Percentiles rank a stretch among this genome's conserved stretches.
Conservation (phyloP, 306 rosid species). For the Urtica urens region DNA sequence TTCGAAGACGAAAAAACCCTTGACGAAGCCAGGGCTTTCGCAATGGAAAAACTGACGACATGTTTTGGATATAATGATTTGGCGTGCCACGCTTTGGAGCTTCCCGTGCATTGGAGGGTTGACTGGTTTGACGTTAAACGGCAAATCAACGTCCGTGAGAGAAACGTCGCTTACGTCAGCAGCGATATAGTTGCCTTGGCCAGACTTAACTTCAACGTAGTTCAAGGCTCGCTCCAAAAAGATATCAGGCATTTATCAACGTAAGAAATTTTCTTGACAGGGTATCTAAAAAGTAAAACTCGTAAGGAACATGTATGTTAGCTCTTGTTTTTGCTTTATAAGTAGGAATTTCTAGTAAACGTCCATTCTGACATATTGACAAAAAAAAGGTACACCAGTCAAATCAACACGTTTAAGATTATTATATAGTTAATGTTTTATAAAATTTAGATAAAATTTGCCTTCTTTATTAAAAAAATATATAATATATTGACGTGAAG, state of each 20-base stretch:
- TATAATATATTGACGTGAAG: too few relatives aligned
- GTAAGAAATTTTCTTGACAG: too few relatives aligned
- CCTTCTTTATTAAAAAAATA: too few relatives aligned
- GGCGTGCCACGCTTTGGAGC: slow-evolving; percentile 35
- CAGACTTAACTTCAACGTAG: slow-evolving; percentile 33
- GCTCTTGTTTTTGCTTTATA: too few relatives aligned
- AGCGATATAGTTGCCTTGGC: slow-evolving; percentile 27
- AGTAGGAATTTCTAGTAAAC: too few relatives aligned
- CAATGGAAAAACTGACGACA: slow-evolving; percentile 13
- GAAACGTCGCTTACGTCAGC: not conserved
- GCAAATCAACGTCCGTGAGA: slow-evolving; percentile 22
- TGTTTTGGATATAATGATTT: not conserved
- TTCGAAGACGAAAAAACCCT: slow-evolving; percentile 31
- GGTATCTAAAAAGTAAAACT: too few relatives aligned
- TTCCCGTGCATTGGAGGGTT: slow-evolving; percentile 50
- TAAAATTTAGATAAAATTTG: too few relatives aligned
- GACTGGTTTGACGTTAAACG: slow-evolving; percentile 51
- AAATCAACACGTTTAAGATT: too few relatives aligned
- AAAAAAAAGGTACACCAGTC: too few relatives aligned
- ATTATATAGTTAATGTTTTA: too few relatives aligned
- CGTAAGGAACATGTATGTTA: too few relatives aligned
- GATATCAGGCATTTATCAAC: slow-evolving; percentile 36
- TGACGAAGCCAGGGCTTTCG: slow-evolving; percentile 14
- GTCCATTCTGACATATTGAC: too few relatives aligned
- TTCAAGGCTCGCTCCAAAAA: slow-evolving; percentile 36